phyloP scores from a whole-genome alignment of 2,329 filamentous ascomycete species.

The Arthrobotrys entomopaga region DNA sequence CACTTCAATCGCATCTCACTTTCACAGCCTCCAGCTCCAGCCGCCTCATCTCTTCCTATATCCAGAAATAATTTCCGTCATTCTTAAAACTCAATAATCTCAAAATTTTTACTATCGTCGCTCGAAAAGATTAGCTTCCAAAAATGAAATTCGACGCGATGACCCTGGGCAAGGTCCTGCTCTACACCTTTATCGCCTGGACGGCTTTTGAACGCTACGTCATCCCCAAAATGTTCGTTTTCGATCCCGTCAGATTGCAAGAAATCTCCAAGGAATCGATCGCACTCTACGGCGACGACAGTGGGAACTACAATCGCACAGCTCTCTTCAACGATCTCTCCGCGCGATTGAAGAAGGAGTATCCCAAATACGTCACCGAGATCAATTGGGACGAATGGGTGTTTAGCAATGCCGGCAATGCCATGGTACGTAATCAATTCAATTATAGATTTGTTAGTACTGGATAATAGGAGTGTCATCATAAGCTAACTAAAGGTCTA shows the following conservation, averaged over 20 bases:
- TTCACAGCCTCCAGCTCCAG: constrained; percentile 5
- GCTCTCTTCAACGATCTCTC: constrained; percentile 74
- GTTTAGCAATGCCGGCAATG: constrained; percentile 90
- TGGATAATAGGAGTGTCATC: background rate
- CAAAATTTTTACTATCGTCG: background rate
- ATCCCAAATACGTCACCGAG: constrained; percentile 70
- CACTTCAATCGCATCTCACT: constrained; percentile 6
- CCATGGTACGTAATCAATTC: constrained; percentile 68
- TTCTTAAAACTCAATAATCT: too few species aligned
- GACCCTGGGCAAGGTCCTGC: constrained; percentile 15
- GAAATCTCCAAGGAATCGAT: constrained; percentile 75
- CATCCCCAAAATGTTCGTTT: constrained; percentile 73
- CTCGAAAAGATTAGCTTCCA: background rate
- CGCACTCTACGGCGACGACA: constrained; percentile 75
- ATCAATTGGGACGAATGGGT: constrained; percentile 78
- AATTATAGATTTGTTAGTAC: background rate
- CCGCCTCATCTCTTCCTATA: background rate
- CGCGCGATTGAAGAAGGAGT: constrained; percentile 63
- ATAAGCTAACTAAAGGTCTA: constrained; percentile 1
- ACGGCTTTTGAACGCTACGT: constrained; percentile 45
- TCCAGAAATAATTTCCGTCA: too few species aligned
- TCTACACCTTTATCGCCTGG: constrained; percentile 43
- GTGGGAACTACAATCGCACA: constrained; percentile 64
- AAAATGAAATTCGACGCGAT: constrained; percentile 40
- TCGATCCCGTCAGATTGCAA: constrained; percentile 75